Base-by-base conservation (phyloP, 2,329 filamentous ascomycete genomes). In the Macrophomina phaseolina region DNA sequence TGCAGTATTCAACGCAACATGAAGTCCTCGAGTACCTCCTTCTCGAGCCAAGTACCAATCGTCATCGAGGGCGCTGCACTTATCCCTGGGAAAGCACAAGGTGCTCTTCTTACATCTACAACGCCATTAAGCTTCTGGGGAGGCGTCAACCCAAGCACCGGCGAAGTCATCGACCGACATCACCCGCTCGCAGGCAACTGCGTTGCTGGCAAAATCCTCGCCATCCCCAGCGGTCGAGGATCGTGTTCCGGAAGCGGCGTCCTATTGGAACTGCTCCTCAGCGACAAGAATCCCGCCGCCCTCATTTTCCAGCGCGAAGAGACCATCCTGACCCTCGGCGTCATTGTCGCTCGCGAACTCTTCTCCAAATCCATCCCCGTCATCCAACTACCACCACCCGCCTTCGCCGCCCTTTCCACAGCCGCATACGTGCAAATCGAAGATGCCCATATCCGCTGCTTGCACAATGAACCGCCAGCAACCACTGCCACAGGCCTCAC, bases 171-270 rank as follows among this genome's bases (percentile, higher is more conserved):
- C 53, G 83, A 84, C 64, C 75, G 73, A 1, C 80, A 81, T 46
- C 81, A 84, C 64, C 78, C 79, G 0, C 69, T 84, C 1, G 70
- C 69, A 6, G 80, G 81, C 0, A 40, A 72, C 5, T 68, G 58
- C 16, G 66, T 84, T 0, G 69, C 73, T 3, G 72, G 71, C 11
- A 70, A 71, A 0, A 71, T 84, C 1, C 73, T 85, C 0, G 82
- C 79, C 1, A 81, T 84, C 14, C 82, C 83, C 0, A 72, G 77
- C 18, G 78, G 82, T n/a, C 78, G 82, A 23, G 82, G 82, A 1
- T 84, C 83, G 6, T 84, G 81, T 49, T 77, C 80, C 0, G 83
- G 81, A 0, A 84, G 82, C 14, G 76, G 76, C 0, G 78, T 81
- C 1, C 75, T 84, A n/a, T 69, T 84, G 5, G 81, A 84, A 68